Evolutionary conservation across 129 eudicot genomes (phyloP).

Genomic region (Erigeron canadensis): DNA sequence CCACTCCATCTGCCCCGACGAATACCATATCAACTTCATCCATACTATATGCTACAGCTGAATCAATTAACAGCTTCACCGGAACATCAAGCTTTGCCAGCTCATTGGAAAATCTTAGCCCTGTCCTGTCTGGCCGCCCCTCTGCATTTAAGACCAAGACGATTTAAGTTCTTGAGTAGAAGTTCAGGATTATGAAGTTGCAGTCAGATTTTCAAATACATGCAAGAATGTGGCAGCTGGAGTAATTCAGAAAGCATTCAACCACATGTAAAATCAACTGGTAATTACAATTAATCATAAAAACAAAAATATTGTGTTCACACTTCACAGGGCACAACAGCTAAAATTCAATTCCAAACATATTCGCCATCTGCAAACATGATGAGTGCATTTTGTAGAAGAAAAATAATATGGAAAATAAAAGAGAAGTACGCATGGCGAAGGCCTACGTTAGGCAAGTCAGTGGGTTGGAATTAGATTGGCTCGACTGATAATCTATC

Average conservation of each 20-base stretch:
- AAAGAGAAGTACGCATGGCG: too few species aligned
- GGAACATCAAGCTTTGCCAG: constrained; percentile 97
- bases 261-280: too few species aligned
- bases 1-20: constrained; percentile 98
- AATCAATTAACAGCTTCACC: constrained; percentile 87
- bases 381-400: not conserved
- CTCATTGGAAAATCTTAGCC: constrained; percentile 83
- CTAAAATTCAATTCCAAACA: not conserved
- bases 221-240: not conserved
- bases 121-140: constrained; percentile 97
- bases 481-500: too few species aligned
- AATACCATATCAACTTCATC: constrained; percentile 98
- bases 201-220: not conserved
- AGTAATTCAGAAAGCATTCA: not conserved
- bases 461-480: too few species aligned
- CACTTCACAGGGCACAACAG: not conserved
- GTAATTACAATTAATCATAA: not conserved
- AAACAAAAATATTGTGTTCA: not conserved
- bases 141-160: constrained; percentile 52
- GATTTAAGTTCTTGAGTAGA: not conserved
- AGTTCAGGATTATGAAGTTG: not conserved
- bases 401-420: not conserved
- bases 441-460: too few species aligned
- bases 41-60: constrained; percentile 96
- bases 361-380: not conserved